Base-by-base conservation (phyloP, 352 stramenopile species). In the Globisporangium polare region DNA sequence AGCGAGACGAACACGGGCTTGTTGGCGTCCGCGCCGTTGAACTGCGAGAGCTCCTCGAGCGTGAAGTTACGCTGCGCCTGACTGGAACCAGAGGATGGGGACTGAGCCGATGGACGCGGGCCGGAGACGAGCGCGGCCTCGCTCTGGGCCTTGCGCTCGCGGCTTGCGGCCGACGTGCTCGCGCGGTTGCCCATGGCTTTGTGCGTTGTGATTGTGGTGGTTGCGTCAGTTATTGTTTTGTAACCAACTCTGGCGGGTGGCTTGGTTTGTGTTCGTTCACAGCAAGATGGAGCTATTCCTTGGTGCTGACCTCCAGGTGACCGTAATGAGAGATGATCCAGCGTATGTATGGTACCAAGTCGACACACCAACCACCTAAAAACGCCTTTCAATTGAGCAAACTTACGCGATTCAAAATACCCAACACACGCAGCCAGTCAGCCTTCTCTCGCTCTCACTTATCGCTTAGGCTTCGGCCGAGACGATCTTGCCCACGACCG, bases 1-100 rank as follows among this genome's bases (percentile, higher is more conserved):
- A 98, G 58, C 7, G 90, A 90, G 5, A 98, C 76, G 73, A 98
- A 98, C 15, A 98, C 88, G 12, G 86, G 83, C 22, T 90, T 91
- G 29, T 80, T 6, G 10, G n/a, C 65, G 68, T 84, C 60, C 10
- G 68, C 78, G 17, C 92, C 94, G 65, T 97, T 82, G 68, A 97
- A 98, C 27, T 75, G 59, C 9, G 68, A 55, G 18, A 98, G 73
- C 64, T 98, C 80, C 42, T 86, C 64, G 13, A 65, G 41, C 9
- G 90, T 98, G 47, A 98, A 98, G 58, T 56, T 58, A 49, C 68
- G 58, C 37, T 39, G 35, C 24, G 37, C 41, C 7, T 2, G n/a
- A 9, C 20, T 49, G 43, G 8, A 24, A 39, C 17, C 6, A 31
- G 39, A 8, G 2, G 53, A 15, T 27, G n/a, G 17, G n/a, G 33